Base-by-base conservation (phyloP, 306 rosid species). In the Citrullus colocynthis region DNA sequence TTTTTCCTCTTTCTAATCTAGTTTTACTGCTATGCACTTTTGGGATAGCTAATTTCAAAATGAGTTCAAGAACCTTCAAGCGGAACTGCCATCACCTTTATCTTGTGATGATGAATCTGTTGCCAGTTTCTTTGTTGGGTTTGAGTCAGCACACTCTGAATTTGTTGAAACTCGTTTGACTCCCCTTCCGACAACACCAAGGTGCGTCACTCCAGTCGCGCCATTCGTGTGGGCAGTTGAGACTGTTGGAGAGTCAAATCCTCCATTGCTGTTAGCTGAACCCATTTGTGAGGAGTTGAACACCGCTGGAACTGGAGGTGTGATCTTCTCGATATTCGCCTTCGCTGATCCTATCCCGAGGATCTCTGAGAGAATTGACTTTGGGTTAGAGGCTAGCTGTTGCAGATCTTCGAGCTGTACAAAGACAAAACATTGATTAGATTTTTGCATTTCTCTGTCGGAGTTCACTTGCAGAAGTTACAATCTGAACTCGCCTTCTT, bases 171-270 rank as follows among this genome's bases (percentile, higher is more conserved):
- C 84, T 74, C 99, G 90, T 88, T 92, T 95, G 55, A 95, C 96
- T 77, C 99, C 99, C 85, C 99, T 89, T 80, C 99, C 99, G 7
- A 95, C 96, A 77, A 95, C 93, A 2, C 99, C 99, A 63, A 95
- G 99, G 80, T 95, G 93, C 42, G 97, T 95, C 84, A 95, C 93
- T 67, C 81, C 95, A 77, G 97, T 54, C 52, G 97, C 66, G 42
- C 90, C 97, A 78, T 91, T 91, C 4, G 96, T 76, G 81, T 86
- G 96, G 55, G 90, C 96, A 51, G 99, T 92, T 62, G 99, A 92
- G 60, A 83, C 82, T 71, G 97, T 89, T 66, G 99, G 96, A 49
- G 97, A 86, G 84, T 88, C 97, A 51, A 92, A 92, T 78, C 88
- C 90, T 75, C 86, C 97, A 79, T 79, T 76, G 84, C 86, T 80